Percentiles rank a stretch among this genome's conserved stretches.
Evolutionary conservation across 1,284 basidiomycete genomes (phyloP).

Genomic region (Pisolithus thermaeus): DNA sequence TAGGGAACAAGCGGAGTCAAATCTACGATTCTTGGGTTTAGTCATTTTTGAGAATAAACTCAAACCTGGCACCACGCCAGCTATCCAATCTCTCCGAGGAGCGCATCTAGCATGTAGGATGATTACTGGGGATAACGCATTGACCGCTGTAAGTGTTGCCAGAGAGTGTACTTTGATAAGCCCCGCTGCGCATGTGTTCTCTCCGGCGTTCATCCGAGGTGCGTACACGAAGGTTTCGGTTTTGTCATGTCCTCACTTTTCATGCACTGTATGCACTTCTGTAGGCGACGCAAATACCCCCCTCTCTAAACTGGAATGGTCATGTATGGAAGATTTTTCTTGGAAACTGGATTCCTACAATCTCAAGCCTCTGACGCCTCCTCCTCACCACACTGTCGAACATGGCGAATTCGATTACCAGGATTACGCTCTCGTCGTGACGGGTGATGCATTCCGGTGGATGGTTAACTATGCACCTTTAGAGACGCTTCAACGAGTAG

Average conservation of each 20-base stretch:
- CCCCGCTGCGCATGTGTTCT: constrained; percentile 88
- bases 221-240: constrained; percentile 8
- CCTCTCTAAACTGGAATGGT: constrained; percentile 80
- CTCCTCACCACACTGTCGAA: constrained; percentile 62
- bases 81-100: constrained; percentile 82
- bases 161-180: constrained; percentile 91
- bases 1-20: constrained; percentile 92
- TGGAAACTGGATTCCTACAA: constrained; percentile 89
- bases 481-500: constrained; percentile 87
- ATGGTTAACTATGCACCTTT: constrained; percentile 94
- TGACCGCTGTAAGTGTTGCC: constrained; percentile 96
- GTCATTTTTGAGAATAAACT: constrained; percentile 99
- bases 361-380: constrained; percentile 71
- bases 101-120: constrained; percentile 95
- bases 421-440: constrained; percentile 90
- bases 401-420: constrained; percentile 67
- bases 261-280: constrained; percentile 4
- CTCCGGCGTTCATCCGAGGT: constrained; percentile 80
- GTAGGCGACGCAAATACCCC: constrained; percentile 59
- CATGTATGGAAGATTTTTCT: constrained; percentile 82
- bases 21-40: constrained; percentile 88
- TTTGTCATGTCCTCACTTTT: not conserved
- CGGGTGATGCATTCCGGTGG: constrained; percentile 97
- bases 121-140: constrained; percentile 97
- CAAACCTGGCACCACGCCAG: constrained; percentile 89